Base-by-base conservation (phyloP, 805 yeast species). In the Peterozyma xylosa region DNA sequence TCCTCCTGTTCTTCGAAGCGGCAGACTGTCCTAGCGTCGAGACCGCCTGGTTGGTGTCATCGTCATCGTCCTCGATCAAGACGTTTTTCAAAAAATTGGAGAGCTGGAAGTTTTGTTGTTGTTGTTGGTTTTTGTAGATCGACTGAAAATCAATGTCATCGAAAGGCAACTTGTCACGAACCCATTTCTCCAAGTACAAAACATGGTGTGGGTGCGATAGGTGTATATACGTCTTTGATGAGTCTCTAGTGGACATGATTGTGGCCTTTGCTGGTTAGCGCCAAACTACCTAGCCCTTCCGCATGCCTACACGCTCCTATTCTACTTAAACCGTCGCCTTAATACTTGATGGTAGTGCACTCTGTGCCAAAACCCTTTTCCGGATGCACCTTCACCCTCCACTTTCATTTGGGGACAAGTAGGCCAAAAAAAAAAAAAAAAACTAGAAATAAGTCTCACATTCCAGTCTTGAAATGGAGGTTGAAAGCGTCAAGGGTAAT, bases 131-230 rank as follows among this genome's bases (percentile, higher is more conserved):
- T 35, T 33, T 21, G n/a, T 40, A 21, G 9, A 45, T 38, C 14
- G 34, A 35, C 30, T 40, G 15, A 29, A 45, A 38, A 15, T 60
- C 66, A 2, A 63, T 53, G 37, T 62, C 67, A 38, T 62, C 67
- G 48, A 48, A 62, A 2, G 59, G 57, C 14, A 62, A 43, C 21
- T 45, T 50, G 35, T 60, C 64, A 5, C 48, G 38, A 9, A 57
- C 58, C 68, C 67, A 63, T 30, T 48, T 52, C 44, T 63, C 66
- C 30, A 49, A 50, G 40, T 57, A 60, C 5, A 61, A 39, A n/a
- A 60, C 56, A 42, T 57, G 56, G 10, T 49, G 50, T 2, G 61
- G 63, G 17, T 57, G 50, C 9, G 50, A 46, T 63, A 62, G 57
- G 41, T 63, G 67, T 2, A 57, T 46, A 45, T 54, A 59, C 9